phyloP scores from a whole-genome alignment of 805 yeast genomes.

The Candida loeiensis region DNA sequence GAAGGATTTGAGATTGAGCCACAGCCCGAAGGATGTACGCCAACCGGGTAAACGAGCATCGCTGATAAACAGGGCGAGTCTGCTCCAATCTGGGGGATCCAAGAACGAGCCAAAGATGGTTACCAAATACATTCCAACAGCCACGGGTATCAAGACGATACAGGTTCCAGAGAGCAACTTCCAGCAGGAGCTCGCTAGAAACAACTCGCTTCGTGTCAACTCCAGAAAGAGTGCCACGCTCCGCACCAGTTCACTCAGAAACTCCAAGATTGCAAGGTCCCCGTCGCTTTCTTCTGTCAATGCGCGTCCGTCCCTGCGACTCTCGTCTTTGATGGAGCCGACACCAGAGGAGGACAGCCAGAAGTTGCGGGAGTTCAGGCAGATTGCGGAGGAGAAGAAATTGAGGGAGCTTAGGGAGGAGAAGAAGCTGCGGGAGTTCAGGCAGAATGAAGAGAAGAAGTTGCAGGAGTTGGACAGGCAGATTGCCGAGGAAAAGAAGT shows the following conservation, averaged over 20 bases:
- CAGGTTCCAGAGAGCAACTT: conserved; percentile 58
- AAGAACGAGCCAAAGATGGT: conserved; percentile 39
- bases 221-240: conserved; percentile 8
- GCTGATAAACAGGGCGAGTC: background rate
- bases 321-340: conserved; percentile 13
- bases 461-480: conserved; percentile 28
- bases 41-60: background rate
- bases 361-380: conserved; percentile 26
- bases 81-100: background rate
- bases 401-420: conserved; percentile 40
- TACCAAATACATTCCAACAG: conserved; percentile 70
- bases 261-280: conserved; percentile 11
- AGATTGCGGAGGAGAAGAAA: conserved; percentile 38
- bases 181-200: conserved; percentile 36
- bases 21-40: conserved; percentile 11
- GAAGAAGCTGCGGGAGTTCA: conserved; percentile 34
- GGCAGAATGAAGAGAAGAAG: conserved; percentile 14
- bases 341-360: conserved; percentile 9
- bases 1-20: conserved; percentile 33
- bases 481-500: conserved; percentile 36
- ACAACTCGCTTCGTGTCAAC: conserved; percentile 36
- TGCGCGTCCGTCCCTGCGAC: conserved; percentile 12
- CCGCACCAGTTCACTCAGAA: background rate
- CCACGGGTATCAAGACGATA: conserved; percentile 62
- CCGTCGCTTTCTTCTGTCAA: conserved; percentile 23